phyloP scores from a whole-genome alignment of 768 basidiomycete genomes.

The Suillus lakei region DNA sequence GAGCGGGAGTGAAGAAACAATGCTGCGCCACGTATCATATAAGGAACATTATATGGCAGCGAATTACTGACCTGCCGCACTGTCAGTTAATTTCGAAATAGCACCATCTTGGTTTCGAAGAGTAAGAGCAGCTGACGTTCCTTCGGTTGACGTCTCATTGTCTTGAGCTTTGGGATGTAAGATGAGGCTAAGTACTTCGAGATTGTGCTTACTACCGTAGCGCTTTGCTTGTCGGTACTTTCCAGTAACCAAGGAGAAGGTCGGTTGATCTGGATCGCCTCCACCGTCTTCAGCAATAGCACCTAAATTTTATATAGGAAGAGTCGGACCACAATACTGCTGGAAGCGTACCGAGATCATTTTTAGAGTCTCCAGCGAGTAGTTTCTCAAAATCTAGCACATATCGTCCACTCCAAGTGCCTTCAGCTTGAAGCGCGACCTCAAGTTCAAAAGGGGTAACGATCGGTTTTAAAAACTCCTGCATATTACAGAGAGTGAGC shows the following conservation, averaged over 20 bases:
- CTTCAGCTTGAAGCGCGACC: slow-evolving; percentile 73
- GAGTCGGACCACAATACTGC: not conserved
- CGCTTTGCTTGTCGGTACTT: slow-evolving; percentile 80
- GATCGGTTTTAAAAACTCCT: slow-evolving; percentile 93
- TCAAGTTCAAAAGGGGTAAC: slow-evolving; percentile 93
- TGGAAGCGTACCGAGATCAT: slow-evolving; percentile 12
- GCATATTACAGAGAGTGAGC: not conserved
- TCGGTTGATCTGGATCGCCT: slow-evolving; percentile 64
- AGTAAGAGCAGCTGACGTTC: slow-evolving; percentile 50
- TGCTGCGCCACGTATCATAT: slow-evolving; percentile 43
- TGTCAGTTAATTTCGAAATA: slow-evolving; percentile 59
- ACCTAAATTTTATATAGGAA: slow-evolving; percentile 11
- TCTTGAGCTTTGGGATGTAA: slow-evolving; percentile 16
- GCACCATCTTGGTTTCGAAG: slow-evolving; percentile 68
- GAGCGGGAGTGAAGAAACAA: slow-evolving; percentile 73
- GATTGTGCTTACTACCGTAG: slow-evolving; percentile 49
- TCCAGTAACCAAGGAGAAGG: slow-evolving; percentile 87
- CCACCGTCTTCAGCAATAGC: slow-evolving; percentile 23
- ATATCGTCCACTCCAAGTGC: slow-evolving; percentile 78
- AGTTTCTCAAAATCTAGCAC: slow-evolving; percentile 76
- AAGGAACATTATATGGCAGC: slow-evolving; percentile 11
- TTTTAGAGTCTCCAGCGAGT: slow-evolving; percentile 40
- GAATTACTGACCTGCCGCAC: slow-evolving; percentile 65
- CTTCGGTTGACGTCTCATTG: slow-evolving; percentile 18
- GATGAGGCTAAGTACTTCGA: not conserved